A percentile compares a stretch with the other conserved stretches of the same genome.
phyloP scores from a whole-genome alignment of 805 yeast species.

The Myxozyma lipomycoides region DNA sequence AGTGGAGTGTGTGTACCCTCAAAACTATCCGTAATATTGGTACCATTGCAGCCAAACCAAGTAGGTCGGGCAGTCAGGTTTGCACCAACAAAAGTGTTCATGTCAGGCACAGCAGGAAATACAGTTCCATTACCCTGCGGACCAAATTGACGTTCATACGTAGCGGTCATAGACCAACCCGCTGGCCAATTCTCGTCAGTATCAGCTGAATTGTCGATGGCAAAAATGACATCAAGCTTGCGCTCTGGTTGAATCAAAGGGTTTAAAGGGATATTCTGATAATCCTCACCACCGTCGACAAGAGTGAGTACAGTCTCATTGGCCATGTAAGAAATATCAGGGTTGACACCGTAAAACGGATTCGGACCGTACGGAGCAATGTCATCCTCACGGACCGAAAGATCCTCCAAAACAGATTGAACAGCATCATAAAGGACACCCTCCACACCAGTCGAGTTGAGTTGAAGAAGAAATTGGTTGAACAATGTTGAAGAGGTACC shows the following conservation, averaged over 20 bases:
- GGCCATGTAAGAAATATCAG: slow-evolving; percentile 39
- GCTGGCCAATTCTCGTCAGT: slow-evolving; percentile 55
- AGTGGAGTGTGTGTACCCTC: slow-evolving; percentile 56
- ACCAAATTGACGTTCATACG: slow-evolving; percentile 57
- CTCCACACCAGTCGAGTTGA: slow-evolving; percentile 51
- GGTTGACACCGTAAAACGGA: slow-evolving; percentile 54
- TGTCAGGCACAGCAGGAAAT: slow-evolving; percentile 79
- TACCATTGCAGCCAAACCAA: slow-evolving; percentile 78
- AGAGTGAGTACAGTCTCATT: slow-evolving; percentile 45
- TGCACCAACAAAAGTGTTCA: slow-evolving; percentile 51
- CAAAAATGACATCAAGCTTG: slow-evolving; percentile 59
- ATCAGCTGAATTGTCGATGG: slow-evolving; percentile 63
- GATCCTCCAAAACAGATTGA: slow-evolving; percentile 44
- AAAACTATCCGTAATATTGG: slow-evolving; percentile 53
- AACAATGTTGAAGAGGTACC: slow-evolving; percentile 83
- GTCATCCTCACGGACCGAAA: slow-evolving; percentile 47
- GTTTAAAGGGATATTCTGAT: slow-evolving; percentile 58
- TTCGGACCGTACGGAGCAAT: slow-evolving; percentile 71
- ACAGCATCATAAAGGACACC: slow-evolving; percentile 49
- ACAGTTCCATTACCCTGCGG: slow-evolving; percentile 54
- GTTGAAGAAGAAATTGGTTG: slow-evolving; percentile 58
- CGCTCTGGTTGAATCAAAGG: slow-evolving; percentile 62
- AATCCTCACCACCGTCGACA: slow-evolving; percentile 74
- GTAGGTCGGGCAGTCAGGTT: slow-evolving; percentile 67
- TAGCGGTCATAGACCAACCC: slow-evolving; percentile 55